Base-by-base conservation (phyloP, 768 basidiomycete genomes). In the Podaxis sp. region DNA sequence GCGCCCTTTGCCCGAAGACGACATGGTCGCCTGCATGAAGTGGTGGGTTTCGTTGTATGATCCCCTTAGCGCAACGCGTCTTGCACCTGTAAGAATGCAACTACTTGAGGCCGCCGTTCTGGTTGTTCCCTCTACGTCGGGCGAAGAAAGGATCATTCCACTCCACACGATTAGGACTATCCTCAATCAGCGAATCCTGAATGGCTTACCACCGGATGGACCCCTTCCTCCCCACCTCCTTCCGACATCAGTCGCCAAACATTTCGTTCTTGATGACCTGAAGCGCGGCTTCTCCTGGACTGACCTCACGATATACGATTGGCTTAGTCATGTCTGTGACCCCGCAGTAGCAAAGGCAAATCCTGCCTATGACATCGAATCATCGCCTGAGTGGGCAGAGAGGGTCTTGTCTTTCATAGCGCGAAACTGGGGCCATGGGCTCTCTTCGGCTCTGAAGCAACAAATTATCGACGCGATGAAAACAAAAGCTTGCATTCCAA, bases 21-120 rank as follows among this genome's bases (percentile, higher is more conserved):
- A 98, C 69, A 88, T 91, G 75, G 71, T 89, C n/a, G 87, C 86
- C 2, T 94, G 91, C 73, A 76, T 98, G 65, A 85, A 85, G 61
- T 98, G 97, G 96, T 95, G 95, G 91, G 80, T 82, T 56, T 76
- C 73, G 56, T 50, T 78, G 59, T 66, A 75, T 70, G 51, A 76
- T 55, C 46, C 54, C 15, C 43, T n/a, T 22, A 50, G 41, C 40
- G 33, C 53, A 8, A 11, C 58, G 12, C 22, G 57, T 11, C 53
- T 57, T 7, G 64, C 74, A 13, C 76, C 78, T 19, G 80, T 80
- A 64, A 88, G 80, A 65, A 78, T 70, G 2, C 82, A 91, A 61
- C 79, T 98, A 17, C 74, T 96, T 17, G 81, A 88, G 64, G 89
- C 88, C 3, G 87, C 88, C 1, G 80, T 96, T 13, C 73, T 97